These are phyloP conservation scores for Durotheca rogersii DNA, from an alignment of 495 filamentous ascomycete species.

Conservation along the genomic window DNA sequence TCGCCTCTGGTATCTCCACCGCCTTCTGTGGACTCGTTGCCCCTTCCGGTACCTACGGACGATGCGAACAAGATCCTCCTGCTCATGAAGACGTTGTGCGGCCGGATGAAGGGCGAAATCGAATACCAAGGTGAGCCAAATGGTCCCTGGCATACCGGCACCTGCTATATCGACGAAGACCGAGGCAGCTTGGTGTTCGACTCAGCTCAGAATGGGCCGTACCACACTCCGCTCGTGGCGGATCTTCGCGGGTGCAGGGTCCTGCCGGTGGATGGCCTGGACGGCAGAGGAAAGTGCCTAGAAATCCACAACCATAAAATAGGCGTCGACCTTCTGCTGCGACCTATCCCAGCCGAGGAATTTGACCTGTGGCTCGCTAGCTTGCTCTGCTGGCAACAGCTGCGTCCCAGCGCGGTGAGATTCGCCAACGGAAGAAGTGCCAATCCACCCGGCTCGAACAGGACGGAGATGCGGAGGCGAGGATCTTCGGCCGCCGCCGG, in stretches of 20 bases:
- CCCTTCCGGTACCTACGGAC: slow-evolving; percentile 56
- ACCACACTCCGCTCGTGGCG: slow-evolving; percentile 59
- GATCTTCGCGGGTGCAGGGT: slow-evolving; percentile 89
- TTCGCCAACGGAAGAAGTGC: slow-evolving; percentile 27
- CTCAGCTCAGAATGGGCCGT: slow-evolving; percentile 49
- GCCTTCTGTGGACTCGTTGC: slow-evolving; percentile 56
- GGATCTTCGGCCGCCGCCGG: slow-evolving; percentile 56
- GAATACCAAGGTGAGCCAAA: slow-evolving; percentile 60
- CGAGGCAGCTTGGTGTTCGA: slow-evolving; percentile 65
- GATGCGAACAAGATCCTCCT: slow-evolving; percentile 64
- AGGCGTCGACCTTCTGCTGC: slow-evolving; percentile 69
- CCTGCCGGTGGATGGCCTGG: slow-evolving; percentile 61
- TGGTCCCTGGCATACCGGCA: slow-evolving; percentile 59
- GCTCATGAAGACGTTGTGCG: slow-evolving; percentile 67
- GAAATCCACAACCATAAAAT: slow-evolving; percentile 73
- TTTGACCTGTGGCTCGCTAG: slow-evolving; percentile 92
- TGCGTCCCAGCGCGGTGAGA: slow-evolving; percentile 56
- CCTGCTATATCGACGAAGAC: slow-evolving; percentile 67
- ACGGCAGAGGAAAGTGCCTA: slow-evolving; percentile 69
- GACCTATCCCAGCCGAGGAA: slow-evolving; percentile 71
- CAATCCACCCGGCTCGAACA: slow-evolving; percentile 22
- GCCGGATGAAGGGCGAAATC: slow-evolving; percentile 67
- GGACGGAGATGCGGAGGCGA: slow-evolving; percentile 65
- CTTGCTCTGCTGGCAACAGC: slow-evolving; percentile 89
- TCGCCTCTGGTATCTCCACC: slow-evolving; percentile 49